These are phyloP conservation scores for Jaltomata sinuosa DNA, from an alignment of 257 asterid species.

Conservation along the genomic window DNA sequence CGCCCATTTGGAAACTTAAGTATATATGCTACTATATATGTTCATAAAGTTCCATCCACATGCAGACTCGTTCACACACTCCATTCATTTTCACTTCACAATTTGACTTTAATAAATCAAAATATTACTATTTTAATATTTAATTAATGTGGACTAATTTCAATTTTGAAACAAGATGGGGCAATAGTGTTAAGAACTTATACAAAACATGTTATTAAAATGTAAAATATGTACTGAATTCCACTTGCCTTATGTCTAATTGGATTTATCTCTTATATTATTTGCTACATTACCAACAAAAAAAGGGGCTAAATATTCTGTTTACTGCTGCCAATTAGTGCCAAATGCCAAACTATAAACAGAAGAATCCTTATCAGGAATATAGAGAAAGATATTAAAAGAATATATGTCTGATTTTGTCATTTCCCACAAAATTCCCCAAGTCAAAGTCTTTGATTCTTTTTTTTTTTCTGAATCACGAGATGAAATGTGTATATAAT, in stretches of 20 bases:
- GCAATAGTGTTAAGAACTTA: background rate
- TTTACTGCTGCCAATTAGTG: background rate
- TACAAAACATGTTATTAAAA: background rate
- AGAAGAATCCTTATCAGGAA: background rate
- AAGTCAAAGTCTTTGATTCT: background rate
- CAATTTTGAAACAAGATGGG: background rate
- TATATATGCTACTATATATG: background rate
- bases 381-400: background rate
- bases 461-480: background rate
- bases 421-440: background rate
- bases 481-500: background rate
- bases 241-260: background rate
- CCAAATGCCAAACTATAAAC: background rate
- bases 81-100: background rate
- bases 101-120: background rate
- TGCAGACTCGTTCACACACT: background rate
- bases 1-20: background rate
- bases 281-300: background rate
- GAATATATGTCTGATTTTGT: background rate
- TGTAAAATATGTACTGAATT: background rate
- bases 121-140: background rate
- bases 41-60: background rate
- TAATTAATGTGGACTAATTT: background rate
- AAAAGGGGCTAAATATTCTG: background rate
- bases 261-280: background rate